Base-by-base conservation (phyloP, 2,329 filamentous ascomycete genomes). In the Xylaria sp. region DNA sequence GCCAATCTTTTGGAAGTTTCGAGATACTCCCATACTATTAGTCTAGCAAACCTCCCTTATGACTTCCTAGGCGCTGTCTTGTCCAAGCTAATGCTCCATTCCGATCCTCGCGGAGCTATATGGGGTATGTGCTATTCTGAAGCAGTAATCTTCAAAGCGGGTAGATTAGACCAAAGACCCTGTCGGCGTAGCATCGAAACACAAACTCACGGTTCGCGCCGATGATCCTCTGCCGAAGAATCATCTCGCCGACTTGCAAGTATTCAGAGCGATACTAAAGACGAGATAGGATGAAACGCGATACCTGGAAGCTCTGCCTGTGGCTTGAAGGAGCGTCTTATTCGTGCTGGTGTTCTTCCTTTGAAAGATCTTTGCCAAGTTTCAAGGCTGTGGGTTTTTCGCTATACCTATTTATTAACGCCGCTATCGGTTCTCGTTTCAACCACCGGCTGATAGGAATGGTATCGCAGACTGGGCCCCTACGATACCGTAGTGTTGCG, bases 401-500 rank as follows among this genome's bases (percentile, higher is more conserved):
- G 50, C 32, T 51, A 42, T 6, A 50, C n/a, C 17, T 14, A 34
- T 54, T 57, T 61, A 32, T 47, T 21, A 42, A 54, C 21, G 30
- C 60, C 14, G 39, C n/a, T 32, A 53, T 54, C n/a, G 39, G 55
- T 68, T 57, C 24, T 69, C 58, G 67, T 74, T 71, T 73, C 68
- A 66, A 74, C 59, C 17, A 60, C 59, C 60, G 50, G 62, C 55
- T 36, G 70, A 68, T 64, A 45, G 62, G 64, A 68, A 68, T 65
- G 34, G 34, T 36, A 69, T 65, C 61, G 65, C 62, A 67, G 65
- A 68, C 60, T 42, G 65, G 24, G 50, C 59, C 27, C 19, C 53
- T 69, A 68, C 56, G 56, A 63, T 71, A 65, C 64, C 48, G 27
- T 61, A 30, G 36, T 39, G 70, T 71, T 72, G 68, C 67, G 67